Evolutionary conservation across 257 asterid species (phyloP).

Genomic region (Solanum appendiculatum): DNA sequence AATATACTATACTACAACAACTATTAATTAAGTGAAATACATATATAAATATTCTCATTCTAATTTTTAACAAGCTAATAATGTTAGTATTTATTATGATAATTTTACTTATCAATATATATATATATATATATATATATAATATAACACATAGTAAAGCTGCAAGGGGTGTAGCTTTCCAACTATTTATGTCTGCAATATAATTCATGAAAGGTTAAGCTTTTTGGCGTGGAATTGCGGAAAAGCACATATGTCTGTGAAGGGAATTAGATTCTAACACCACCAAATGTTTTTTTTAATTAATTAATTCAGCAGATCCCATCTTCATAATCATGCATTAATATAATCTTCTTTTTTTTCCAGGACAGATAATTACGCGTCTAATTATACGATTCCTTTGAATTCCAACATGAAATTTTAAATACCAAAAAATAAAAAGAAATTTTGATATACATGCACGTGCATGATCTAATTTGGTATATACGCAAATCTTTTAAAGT

Average conservation of each 20-base stretch:
- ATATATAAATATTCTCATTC: neutral
- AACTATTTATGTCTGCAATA: constrained; percentile 10
- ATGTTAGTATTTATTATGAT: neutral
- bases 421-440: neutral
- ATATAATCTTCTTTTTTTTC: neutral
- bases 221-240: constrained; percentile 15
- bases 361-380: neutral
- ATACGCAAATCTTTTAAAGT: neutral
- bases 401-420: neutral
- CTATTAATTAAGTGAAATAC: neutral
- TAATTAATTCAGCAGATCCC: neutral
- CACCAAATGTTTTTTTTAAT: constrained; percentile 3
- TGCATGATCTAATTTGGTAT: neutral
- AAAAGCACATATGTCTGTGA: constrained; percentile 12
- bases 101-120: neutral
- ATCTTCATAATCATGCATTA: neutral
- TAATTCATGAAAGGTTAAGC: constrained; percentile 1
- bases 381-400: neutral
- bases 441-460: neutral
- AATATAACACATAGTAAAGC: constrained; percentile 9
- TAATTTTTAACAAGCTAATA: neutral
- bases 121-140: too few species aligned
- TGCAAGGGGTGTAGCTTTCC: constrained; percentile 15
- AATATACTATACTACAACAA: neutral
- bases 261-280: constrained; percentile 26